Evolutionary conservation across 805 yeast genomes (phyloP).

Genomic region (Kregervanrija fluxuum): DNA sequence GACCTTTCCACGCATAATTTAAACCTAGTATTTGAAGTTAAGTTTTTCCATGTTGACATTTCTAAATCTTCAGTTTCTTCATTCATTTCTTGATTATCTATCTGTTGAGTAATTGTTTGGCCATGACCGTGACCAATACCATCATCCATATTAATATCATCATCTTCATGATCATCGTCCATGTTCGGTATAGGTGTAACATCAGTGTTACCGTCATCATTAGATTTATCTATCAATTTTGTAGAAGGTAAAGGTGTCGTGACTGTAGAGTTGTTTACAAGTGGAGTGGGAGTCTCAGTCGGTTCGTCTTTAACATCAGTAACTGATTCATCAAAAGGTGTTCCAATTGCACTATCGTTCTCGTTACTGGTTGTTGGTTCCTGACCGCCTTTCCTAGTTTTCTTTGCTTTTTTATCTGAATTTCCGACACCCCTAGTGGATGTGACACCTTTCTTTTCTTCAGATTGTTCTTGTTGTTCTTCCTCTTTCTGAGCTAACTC

Average conservation of each 20-base stretch:
- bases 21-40: conserved; percentile 74
- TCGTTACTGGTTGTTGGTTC: no score
- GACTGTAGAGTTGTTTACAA: background rate
- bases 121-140: background rate
- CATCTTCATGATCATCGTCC: conserved; percentile 6
- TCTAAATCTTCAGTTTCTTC: conserved; percentile 50
- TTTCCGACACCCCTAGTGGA: conserved; percentile 29
- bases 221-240: no score
- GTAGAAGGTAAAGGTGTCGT: no score
- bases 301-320: conserved; percentile 1
- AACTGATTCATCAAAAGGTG: conserved; percentile 2
- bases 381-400: conserved; percentile 31
- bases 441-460: conserved; percentile 15
- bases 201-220: no score
- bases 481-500: conserved; percentile 30
- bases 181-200: background rate
- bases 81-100: conserved; percentile 12
- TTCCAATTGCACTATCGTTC: conserved; percentile 1
- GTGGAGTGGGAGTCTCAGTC: background rate
- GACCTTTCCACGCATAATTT: conserved; percentile 65
- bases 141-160: background rate
- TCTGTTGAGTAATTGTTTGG: background rate
- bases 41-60: conserved; percentile 73
- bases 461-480: conserved; percentile 27
- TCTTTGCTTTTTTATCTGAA: conserved; percentile 28